Conservation (phyloP, 2,329 filamentous ascomycete genomes). For the Annulohypoxylon truncatum region DNA sequence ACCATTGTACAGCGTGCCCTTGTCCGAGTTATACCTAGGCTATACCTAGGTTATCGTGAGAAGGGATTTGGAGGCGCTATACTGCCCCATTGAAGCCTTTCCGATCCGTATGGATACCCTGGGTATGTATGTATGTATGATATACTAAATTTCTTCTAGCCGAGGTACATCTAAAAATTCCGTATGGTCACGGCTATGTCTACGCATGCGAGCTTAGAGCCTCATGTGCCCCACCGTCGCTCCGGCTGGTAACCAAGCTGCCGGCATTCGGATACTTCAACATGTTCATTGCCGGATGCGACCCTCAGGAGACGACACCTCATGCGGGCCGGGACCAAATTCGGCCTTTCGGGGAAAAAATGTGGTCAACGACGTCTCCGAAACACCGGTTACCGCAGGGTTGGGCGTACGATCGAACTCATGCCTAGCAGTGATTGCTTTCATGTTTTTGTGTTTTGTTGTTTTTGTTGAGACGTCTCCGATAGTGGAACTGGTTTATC, state of each 20-base stretch:
- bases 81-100: slow-evolving; percentile 15
- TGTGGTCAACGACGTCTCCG: slow-evolving; percentile 9
- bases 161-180: slow-evolving; percentile 30
- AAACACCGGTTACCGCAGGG: slow-evolving; percentile 19
- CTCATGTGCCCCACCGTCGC: slow-evolving; percentile 29
- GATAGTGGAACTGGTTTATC: background rate
- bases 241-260: slow-evolving; percentile 20
- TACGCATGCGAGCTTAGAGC: slow-evolving; percentile 23
- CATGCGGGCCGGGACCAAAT: slow-evolving; percentile 24
- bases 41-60: background rate
- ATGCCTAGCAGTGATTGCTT: slow-evolving; percentile 8
- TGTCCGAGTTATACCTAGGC: background rate
- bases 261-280: slow-evolving; percentile 33
- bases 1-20: background rate
- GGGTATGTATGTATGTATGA: background rate
- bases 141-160: slow-evolving; percentile 21
- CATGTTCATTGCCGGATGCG: slow-evolving; percentile 15
- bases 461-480: background rate
- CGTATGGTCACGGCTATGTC: slow-evolving; percentile 25
- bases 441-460: background rate
- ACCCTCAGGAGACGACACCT: slow-evolving; percentile 30
- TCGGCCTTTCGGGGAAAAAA: slow-evolving; percentile 36
- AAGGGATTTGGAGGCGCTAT: background rate
- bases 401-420: slow-evolving; percentile 6
- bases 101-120: slow-evolving; percentile 7